A percentile compares a stretch with the other conserved stretches of the same genome.
phyloP scores from a whole-genome alignment of 441 rosid species.

The Adansonia gregorii region DNA sequence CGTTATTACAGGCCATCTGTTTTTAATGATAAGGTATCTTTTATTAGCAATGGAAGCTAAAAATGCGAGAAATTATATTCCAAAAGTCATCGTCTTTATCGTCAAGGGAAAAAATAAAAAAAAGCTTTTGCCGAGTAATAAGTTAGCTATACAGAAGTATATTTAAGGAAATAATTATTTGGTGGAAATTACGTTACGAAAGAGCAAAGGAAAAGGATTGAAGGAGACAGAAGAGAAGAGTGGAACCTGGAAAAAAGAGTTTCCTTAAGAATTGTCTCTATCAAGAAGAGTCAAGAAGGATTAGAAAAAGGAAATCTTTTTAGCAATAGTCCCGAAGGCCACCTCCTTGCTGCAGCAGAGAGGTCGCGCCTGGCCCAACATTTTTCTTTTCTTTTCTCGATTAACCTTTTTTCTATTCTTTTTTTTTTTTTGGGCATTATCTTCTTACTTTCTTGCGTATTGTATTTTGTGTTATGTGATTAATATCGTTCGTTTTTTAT shows the following conservation, averaged over 20 bases:
- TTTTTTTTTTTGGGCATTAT: not conserved
- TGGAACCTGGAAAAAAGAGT: not conserved
- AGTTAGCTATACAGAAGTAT: not conserved
- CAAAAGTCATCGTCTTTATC: not conserved
- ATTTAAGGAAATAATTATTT: not conserved
- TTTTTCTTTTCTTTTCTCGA: too few relatives aligned
- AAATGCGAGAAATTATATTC: not conserved
- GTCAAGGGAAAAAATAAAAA: not conserved
- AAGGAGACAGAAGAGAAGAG: constrained; percentile 11
- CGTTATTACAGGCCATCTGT: not conserved
- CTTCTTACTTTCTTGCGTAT: too few relatives aligned
- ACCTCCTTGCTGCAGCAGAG: too few relatives aligned
- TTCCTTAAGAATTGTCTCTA: not conserved
- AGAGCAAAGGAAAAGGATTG: not conserved
- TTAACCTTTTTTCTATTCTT: not conserved
- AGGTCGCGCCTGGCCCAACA: too few relatives aligned
- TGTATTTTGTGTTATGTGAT: too few relatives aligned
- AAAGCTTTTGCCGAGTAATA: not conserved
- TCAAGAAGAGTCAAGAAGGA: not conserved
- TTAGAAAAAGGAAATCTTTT: not conserved
- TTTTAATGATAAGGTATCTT: not conserved
- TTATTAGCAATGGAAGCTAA: not conserved
- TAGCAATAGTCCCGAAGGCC: too few relatives aligned
- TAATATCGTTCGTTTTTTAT: too few relatives aligned
- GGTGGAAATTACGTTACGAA: not conserved